Conservation (phyloP, 768 basidiomycete genomes). For the Mycena galopus region DNA sequence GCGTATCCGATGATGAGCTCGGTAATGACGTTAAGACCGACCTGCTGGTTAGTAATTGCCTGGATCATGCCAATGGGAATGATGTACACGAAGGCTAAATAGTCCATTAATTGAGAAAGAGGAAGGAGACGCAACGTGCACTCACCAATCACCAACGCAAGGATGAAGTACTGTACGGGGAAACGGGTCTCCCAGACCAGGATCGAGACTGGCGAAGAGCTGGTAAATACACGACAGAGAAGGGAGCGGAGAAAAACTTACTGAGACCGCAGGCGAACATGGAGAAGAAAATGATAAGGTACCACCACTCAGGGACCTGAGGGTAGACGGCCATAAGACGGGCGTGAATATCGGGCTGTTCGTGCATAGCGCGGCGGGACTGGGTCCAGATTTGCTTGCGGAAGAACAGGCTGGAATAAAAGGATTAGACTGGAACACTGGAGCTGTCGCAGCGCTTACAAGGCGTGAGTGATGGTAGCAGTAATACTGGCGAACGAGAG, state of each 20-base stretch:
- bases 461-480: slow-evolving; percentile 57
- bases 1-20: slow-evolving; percentile 68
- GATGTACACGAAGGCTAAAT: slow-evolving; percentile 57
- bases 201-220: slow-evolving; percentile 58
- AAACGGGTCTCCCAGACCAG: slow-evolving; percentile 66
- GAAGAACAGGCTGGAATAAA: slow-evolving; percentile 53
- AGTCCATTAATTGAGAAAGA: too few relatives aligned
- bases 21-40: slow-evolving; percentile 66
- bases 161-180: slow-evolving; percentile 60
- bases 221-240: background rate
- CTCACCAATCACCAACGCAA: slow-evolving; percentile 52
- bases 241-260: slow-evolving; percentile 54
- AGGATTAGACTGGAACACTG: background rate
- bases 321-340: slow-evolving; percentile 59
- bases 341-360: slow-evolving; percentile 58
- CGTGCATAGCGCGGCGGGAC: slow-evolving; percentile 49
- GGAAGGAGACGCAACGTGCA: background rate
- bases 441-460: slow-evolving; percentile 40
- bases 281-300: slow-evolving; percentile 50
- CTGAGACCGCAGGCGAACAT: slow-evolving; percentile 54
- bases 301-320: slow-evolving; percentile 65
- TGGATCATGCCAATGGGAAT: slow-evolving; percentile 65
- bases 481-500: slow-evolving; percentile 60
- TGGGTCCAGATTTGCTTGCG: slow-evolving; percentile 58
- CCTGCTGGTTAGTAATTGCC: slow-evolving; percentile 74